Conservation (phyloP, 495 filamentous ascomycete species). For the Immersiella caudata region DNA sequence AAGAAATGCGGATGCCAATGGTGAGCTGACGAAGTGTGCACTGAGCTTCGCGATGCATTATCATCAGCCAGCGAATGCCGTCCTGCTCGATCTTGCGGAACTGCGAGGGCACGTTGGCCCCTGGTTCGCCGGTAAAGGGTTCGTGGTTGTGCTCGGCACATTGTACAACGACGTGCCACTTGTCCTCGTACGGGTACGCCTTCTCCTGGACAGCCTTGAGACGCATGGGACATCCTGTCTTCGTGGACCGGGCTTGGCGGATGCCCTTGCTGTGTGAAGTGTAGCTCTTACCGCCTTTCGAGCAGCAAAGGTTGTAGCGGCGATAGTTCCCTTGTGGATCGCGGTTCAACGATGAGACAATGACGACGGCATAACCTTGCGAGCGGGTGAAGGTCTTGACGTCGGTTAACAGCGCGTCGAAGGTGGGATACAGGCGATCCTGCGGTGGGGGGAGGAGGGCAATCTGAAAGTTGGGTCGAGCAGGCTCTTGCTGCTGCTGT, state of each 20-base stretch:
- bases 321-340: slow-evolving; percentile 38
- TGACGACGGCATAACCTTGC: slow-evolving; percentile 40
- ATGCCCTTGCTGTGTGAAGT: slow-evolving; percentile 37
- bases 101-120: slow-evolving; percentile 36
- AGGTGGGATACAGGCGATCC: slow-evolving; percentile 38
- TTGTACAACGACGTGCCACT: slow-evolving; percentile 41
- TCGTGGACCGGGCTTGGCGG: slow-evolving; percentile 34
- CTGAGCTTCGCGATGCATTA: slow-evolving; percentile 43
- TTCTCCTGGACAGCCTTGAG: slow-evolving; percentile 41
- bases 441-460: slow-evolving; percentile 39
- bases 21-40: slow-evolving; percentile 39
- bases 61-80: slow-evolving; percentile 39
- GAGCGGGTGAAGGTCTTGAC: slow-evolving; percentile 37
- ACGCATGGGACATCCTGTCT: slow-evolving; percentile 42
- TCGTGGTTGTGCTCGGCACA: slow-evolving; percentile 43
- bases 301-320: slow-evolving; percentile 42
- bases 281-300: slow-evolving; percentile 42
- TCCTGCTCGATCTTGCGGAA: slow-evolving; percentile 43
- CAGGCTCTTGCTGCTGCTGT: slow-evolving; percentile 23
- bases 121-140: slow-evolving; percentile 40
- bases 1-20: slow-evolving; percentile 39
- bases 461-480: slow-evolving; percentile 39
- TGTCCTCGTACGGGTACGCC: slow-evolving; percentile 40
- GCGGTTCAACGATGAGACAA: slow-evolving; percentile 39
- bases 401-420: slow-evolving; percentile 31